These are phyloP conservation scores for Saccharomycopsis sp. DNA, from an alignment of 805 yeast species.

Conservation along the genomic window DNA sequence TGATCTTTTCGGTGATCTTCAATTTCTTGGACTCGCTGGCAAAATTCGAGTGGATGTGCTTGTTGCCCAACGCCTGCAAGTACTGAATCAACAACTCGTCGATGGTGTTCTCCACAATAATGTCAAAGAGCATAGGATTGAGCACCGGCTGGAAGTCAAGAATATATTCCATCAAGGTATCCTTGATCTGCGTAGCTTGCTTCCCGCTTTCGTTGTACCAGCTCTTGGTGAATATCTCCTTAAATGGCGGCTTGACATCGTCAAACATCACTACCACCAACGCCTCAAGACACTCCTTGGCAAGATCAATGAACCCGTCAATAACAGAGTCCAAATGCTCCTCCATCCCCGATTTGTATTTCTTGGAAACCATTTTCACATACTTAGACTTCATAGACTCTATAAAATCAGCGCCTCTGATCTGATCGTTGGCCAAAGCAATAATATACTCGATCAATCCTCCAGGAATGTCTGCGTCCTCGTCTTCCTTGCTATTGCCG, in stretches of 20 bases:
- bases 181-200: slow-evolving; percentile 55
- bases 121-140: slow-evolving; percentile 47
- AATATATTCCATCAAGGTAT: slow-evolving; percentile 70
- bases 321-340: slow-evolving; percentile 54
- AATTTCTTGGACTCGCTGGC: slow-evolving; percentile 31
- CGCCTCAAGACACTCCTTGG: slow-evolving; percentile 54
- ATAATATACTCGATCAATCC: slow-evolving; percentile 77
- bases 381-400: slow-evolving; percentile 65
- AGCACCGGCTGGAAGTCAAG: slow-evolving; percentile 51
- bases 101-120: slow-evolving; percentile 45
- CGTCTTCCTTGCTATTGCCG: slow-evolving; percentile 31
- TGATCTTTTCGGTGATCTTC: slow-evolving; percentile 44
- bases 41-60: slow-evolving; percentile 36
- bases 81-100: slow-evolving; percentile 47
- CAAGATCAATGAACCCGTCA: slow-evolving; percentile 73
- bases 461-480: slow-evolving; percentile 45
- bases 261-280: slow-evolving; percentile 58
- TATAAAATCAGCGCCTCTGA: slow-evolving; percentile 58
- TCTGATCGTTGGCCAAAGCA: slow-evolving; percentile 81
- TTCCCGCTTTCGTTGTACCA: slow-evolving; percentile 61
- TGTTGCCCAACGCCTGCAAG: slow-evolving; percentile 39
- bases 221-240: slow-evolving; percentile 52
- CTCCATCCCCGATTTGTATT: slow-evolving; percentile 53
- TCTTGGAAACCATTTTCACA: slow-evolving; percentile 57
- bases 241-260: slow-evolving; percentile 59